Evolutionary conservation across 2,329 filamentous ascomycete species (phyloP), one percentile per base, ranked within the genome.

Genomic region (Coniosporium tulheliwenetii): DNA sequence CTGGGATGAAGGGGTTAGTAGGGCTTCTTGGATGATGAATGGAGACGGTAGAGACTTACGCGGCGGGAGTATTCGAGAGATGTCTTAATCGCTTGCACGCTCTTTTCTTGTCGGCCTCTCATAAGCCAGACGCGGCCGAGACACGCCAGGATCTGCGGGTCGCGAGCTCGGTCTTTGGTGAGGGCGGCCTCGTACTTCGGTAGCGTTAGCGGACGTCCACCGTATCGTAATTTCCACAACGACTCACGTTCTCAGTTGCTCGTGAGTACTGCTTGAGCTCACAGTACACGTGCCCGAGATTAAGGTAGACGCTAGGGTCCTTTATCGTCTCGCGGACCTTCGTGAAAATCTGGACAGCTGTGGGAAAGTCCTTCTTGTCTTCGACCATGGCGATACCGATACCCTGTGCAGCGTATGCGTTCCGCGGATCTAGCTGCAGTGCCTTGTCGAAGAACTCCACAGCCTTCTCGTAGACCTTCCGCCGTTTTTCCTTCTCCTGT

Each of bases 381-480:
- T 98, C 91, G 1, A 91, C 79, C 26, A 98, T 69, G 8, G 89
- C 87, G 54, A 98, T 96, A 10, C 85, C 91, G 48, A 98, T 78
- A 45, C 93, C 91, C 57, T 98, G 91, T 2, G 91, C 91, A 7
- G 93, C 93, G 57, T 93, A 94, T 0, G 91, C 89, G 50, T 96
- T 98, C 64, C 81, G 86, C 0, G 86, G 79, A 53, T 98, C 91
- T n/a, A 98, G 67, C 47, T 93, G 85, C 15, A 98, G 67, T 4
- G 89, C 89, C 64, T 98, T 98, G 58, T 96, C 91, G 52, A 95
- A 98, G 62, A 98, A 98, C 57, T 98, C 93, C 9, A 96, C 87
- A 0, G 91, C 87, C 49, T 89, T 86, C 56, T 79, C 77, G 56
- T 96, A 98, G 45, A 78, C 81, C 50, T 81, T 83, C 43, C 80